Conservation (phyloP, 495 filamentous ascomycete genomes). For the Hapsidospora chrysogenum region DNA sequence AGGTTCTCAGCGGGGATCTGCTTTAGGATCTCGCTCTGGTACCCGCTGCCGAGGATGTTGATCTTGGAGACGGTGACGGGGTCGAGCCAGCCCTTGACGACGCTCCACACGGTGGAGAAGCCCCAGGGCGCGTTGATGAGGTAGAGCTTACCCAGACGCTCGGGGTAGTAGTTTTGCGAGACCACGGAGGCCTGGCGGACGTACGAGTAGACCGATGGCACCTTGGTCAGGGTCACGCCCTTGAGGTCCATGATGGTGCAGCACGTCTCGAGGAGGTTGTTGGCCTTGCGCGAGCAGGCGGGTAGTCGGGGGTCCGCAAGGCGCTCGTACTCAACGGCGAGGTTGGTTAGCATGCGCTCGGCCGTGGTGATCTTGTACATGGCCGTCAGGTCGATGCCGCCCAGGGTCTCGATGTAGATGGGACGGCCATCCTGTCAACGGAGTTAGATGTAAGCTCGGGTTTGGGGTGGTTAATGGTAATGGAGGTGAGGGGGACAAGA, state of each 20-base stretch:
- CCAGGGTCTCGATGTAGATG: slow-evolving; percentile 91
- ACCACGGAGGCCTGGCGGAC: slow-evolving; percentile 50
- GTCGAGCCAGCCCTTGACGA: slow-evolving; percentile 85
- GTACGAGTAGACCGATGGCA: slow-evolving; percentile 59
- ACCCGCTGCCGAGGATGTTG: slow-evolving; percentile 65
- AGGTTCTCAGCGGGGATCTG: slow-evolving; percentile 89
- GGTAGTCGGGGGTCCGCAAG: slow-evolving; percentile 82
- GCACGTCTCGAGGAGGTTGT: slow-evolving; percentile 84
- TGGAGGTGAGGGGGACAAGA: background rate
- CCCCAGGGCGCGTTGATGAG: slow-evolving; percentile 97
- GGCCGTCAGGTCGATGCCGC: slow-evolving; percentile 75
- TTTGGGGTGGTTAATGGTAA: slow-evolving; percentile 3
- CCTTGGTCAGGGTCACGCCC: slow-evolving; percentile 71
- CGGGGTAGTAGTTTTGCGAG: slow-evolving; percentile 94
- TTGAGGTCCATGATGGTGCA: slow-evolving; percentile 96
- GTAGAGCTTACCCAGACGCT: slow-evolving; percentile 75
- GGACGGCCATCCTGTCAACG: slow-evolving; percentile 95
- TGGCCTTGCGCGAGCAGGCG: slow-evolving; percentile 86
- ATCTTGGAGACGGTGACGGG: slow-evolving; percentile 95
- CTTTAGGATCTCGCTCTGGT: slow-evolving; percentile 63
- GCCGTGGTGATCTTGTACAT: slow-evolving; percentile 81
- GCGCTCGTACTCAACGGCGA: slow-evolving; percentile 94
- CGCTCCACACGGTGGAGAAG: slow-evolving; percentile 64
- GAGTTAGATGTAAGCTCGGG: too few relatives aligned
- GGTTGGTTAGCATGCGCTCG: slow-evolving; percentile 89